phyloP scores from a whole-genome alignment of 352 stramenopile species.

The Globisporangium solare region DNA sequence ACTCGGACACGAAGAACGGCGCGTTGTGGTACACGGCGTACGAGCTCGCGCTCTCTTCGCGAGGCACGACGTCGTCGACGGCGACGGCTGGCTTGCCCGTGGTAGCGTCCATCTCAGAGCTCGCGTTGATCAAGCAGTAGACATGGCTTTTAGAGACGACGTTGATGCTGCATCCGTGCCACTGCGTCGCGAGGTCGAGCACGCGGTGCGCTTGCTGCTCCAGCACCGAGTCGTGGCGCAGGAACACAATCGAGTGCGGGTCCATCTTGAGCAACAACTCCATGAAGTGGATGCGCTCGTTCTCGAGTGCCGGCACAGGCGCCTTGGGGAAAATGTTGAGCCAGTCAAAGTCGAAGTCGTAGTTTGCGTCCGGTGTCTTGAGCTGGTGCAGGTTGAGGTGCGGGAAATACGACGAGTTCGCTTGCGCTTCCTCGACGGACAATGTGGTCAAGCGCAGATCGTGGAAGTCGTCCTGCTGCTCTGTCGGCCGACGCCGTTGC shows the following conservation, averaged over 20 bases:
- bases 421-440: neutral
- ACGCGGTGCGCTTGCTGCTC: constrained; percentile 45
- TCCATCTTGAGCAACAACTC: constrained; percentile 54
- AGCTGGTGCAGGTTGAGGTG: constrained; percentile 40
- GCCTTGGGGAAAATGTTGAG: constrained; percentile 77
- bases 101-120: constrained; percentile 26
- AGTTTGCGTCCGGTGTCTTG: constrained; percentile 49
- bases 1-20: constrained; percentile 64
- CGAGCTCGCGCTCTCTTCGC: constrained; percentile 60
- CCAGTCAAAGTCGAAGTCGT: constrained; percentile 78
- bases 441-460: constrained; percentile 7
- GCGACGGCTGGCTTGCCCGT: constrained; percentile 30
- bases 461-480: neutral
- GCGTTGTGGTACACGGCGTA: constrained; percentile 65
- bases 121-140: constrained; percentile 61
- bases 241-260: constrained; percentile 46
- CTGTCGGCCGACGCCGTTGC: constrained; percentile 5
- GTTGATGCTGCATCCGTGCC: constrained; percentile 69
- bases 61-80: constrained; percentile 49
- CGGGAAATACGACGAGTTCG: constrained; percentile 2
- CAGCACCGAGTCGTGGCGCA: constrained; percentile 48
- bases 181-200: constrained; percentile 52
- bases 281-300: constrained; percentile 47
- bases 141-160: constrained; percentile 51
- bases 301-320: constrained; percentile 32